Base-by-base conservation (phyloP, 768 basidiomycete species). In the Lyophyllum decastes region DNA sequence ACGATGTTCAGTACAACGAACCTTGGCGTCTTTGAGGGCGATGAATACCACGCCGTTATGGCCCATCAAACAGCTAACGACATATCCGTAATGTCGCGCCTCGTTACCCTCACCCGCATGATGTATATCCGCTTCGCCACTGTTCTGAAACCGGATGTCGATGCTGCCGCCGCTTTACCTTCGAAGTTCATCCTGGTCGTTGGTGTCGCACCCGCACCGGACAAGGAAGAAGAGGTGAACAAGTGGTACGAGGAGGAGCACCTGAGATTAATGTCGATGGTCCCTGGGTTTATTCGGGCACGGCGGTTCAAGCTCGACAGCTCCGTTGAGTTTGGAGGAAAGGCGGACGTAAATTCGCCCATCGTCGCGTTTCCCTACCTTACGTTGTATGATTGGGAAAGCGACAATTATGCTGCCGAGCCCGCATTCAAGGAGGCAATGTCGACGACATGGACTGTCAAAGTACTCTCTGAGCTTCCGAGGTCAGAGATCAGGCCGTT, bases 231-330 rank as follows among this genome's bases (percentile, higher is more conserved):
- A 6, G 72, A 72, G 2, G 53, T 71, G 24, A 66, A 70, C 50
- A 65, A 55, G 44, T 76, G 70, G 69, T 75, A 73, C 58, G 58
- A 55, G 16, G 67, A 67, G 40, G 70, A 73, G 44, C 72, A 74
- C 56, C 60, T 71, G 21, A 50, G 26, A 11, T 30, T 66, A 52
- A 26, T 72, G 34, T 62, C 63, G 19, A 68, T 68, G 41, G 66
- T 68, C 7, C 68, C 69, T 19, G 73, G 73, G 14, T 75, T 70
- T 59, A 56, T 70, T 30, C 59, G 72, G 24, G 60, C 61, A 17
- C 61, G 73, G 49, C 54, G 68, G n/a, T 74, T 64, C 58, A 64
- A 60, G 46, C 61, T 74, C 7, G 40, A 64, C 17, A 58, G 53
- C 17, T 24, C 45, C 16, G 43, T 43, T 5, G 59, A 66, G 33